Evolutionary conservation across 495 filamentous ascomycete species (phyloP), one percentile per base, ranked within the genome.

Genomic region (Neurospora africana): DNA sequence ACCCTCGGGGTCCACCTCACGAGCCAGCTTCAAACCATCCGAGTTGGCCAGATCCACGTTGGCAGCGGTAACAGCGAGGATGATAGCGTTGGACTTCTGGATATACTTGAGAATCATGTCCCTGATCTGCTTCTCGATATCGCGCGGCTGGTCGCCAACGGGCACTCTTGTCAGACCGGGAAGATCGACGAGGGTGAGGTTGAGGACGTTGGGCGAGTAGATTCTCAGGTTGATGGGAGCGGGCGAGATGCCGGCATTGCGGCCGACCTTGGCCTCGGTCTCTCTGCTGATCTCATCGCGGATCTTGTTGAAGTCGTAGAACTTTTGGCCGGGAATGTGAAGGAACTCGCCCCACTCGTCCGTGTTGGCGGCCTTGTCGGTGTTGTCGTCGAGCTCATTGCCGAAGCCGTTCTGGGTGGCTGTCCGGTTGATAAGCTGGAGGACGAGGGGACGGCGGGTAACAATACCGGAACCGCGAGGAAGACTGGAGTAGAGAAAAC

Each of bases 21-120:
- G 89, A 33, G 96, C 96, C 78, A 99, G 85, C 85, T 98, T 97
- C 80, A 99, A 80, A 71, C 96, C 96, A 83, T 99, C 96, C 36
- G 95, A 98, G 84, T 99, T 99, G 65, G 96, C 96, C 83, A 99
- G 83, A 89, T 99, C 96, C 70, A 94, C 92, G 79, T 99, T 99
- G 73, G 95, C 96, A 38, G 93, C 90, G 9, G 96, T 98, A 71
- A 99, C 96, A 8, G 96, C 96, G 9, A 99, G 83, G 74, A 98
- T 97, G 80, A 99, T 99, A 37, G 96, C 95, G 78, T 99, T 99
- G 27, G 94, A 90, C 83, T 99, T 99, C 81, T 90, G 90, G 78
- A 99, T 99, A 79, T 98, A 95, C 84, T 98, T 98, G 81, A 99
- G 82, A 65, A 99, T 95, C 96, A 99, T 99, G 72, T 98, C 96